These are phyloP conservation scores for Penicillium robsamsonii DNA, from an alignment of 495 filamentous ascomycete genomes.

Conservation along the genomic window DNA sequence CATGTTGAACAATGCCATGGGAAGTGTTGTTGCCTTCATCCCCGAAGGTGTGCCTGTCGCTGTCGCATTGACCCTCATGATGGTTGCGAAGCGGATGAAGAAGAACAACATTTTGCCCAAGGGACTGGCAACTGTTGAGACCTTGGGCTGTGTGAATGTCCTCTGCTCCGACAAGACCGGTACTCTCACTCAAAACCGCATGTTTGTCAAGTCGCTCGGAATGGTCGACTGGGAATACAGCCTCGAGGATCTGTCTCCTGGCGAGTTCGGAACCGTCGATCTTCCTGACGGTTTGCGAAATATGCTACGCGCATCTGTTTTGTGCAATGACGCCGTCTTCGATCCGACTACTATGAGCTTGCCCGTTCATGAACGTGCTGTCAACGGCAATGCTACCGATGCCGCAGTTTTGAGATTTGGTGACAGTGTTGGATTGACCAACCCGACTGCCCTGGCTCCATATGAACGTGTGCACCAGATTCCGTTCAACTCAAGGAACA, in stretches of 20 bases:
- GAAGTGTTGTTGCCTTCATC: constrained; percentile 69
- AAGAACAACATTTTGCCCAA: constrained; percentile 65
- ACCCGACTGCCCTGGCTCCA: constrained; percentile 35
- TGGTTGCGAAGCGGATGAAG: constrained; percentile 63
- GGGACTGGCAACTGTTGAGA: constrained; percentile 69
- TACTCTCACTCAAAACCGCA: constrained; percentile 59
- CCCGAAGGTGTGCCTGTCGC: constrained; percentile 70
- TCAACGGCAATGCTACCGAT: constrained; percentile 73
- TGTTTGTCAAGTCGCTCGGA: constrained; percentile 45
- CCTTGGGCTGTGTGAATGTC: constrained; percentile 65
- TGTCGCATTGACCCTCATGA: constrained; percentile 59
- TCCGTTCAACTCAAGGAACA: constrained; percentile 77
- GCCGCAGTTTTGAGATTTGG: constrained; percentile 66
- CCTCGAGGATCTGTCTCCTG: constrained; percentile 21
- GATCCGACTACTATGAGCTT: constrained; percentile 55
- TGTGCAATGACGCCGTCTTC: constrained; percentile 72
- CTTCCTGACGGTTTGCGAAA: constrained; percentile 20
- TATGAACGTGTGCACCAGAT: constrained; percentile 64
- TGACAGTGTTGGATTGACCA: constrained; percentile 54
- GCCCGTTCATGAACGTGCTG: constrained; percentile 53
- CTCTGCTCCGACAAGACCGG: constrained; percentile 75
- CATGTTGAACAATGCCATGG: constrained; percentile 65
- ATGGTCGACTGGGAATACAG: constrained; percentile 35
- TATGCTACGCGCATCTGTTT: constrained; percentile 28
- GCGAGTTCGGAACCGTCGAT: constrained; percentile 9